Base-by-base conservation (phyloP, 306 rosid species). In the Crotalaria pallida region DNA sequence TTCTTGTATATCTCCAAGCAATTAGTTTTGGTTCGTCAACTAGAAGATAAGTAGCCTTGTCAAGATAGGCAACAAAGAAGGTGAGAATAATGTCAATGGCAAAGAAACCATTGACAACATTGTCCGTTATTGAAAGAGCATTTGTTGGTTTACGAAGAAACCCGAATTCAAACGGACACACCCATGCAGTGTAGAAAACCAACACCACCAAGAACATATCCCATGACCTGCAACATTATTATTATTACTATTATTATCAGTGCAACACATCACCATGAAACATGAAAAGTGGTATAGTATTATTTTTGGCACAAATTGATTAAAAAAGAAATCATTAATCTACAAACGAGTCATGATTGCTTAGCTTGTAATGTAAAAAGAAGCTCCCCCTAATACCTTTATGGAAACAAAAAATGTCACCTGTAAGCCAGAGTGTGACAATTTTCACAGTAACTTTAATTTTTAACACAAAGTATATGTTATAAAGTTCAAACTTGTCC, bases 171-270 rank as follows among this genome's bases (percentile, higher is more conserved):
- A 89, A 92, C 0, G 96, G 98, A 3, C 81, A 82, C 21, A 71
- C 91, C 91, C 96, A 92, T 12, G 96, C 92, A 8, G 91, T 86
- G 83, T 92, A 92, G 77, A 84, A 75, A 16, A 92, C 96, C 7
- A 88, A 71, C 4, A 77, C 0, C 22, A 83, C 75, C 73, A 92
- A 76, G 80, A 84, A 86, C 5, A 75, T 43, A 50, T 89, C 77
- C 96, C 96, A 92, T 5, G 15, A 0, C 47, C 98, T 88, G 80
- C 81, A 87, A 53, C 36, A 57, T 62, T n/a, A n/a, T n/a, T n/a
- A n/a, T n/a, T n/a, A n/a, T n/a, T n/a, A n/a, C n/a, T n/a, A n/a
- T n/a, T n/a, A n/a, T n/a, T n/a, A n/a, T n/a, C 10, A 38, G 3
- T 38, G 2, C 10, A 36, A 9, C 6, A 3, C 15, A 2, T 0